Percentiles rank a stretch among this genome's conserved stretches.
Conservation (phyloP, 768 basidiomycete species). For the Hygrocybe coccinea region DNA sequence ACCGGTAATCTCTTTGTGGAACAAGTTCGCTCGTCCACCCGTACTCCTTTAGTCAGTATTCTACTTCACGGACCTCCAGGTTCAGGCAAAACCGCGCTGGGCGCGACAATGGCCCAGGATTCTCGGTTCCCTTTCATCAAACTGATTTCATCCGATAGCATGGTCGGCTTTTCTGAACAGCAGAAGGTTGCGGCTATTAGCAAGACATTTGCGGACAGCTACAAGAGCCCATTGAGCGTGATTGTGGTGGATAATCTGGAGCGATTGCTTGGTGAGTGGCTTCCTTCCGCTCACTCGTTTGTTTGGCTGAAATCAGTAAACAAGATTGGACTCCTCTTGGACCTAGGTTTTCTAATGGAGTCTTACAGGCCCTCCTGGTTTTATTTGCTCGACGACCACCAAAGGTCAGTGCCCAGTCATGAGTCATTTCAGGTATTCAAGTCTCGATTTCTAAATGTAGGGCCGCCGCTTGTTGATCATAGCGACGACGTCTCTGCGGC, state of each 20-base stretch:
- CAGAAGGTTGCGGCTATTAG: conserved; percentile 89
- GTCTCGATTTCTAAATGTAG: conserved; percentile 35
- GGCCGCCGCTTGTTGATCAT: conserved; percentile 88
- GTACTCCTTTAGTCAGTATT: conserved; percentile 88
- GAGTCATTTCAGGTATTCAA: not conserved
- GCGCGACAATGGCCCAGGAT: conserved; percentile 86
- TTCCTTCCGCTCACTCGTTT: not conserved
- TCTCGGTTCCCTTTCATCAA: conserved; percentile 99
- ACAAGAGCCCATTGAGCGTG: conserved; percentile 95
- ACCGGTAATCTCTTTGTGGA: conserved; percentile 88
- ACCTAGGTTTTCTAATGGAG: conserved; percentile 91
- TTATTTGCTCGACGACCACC: conserved; percentile 86
- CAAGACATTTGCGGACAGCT: conserved; percentile 91
- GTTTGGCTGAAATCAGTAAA: not conserved
- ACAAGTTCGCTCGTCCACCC: conserved; percentile 84
- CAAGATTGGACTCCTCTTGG: conserved; percentile 96
- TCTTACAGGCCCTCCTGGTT: conserved; percentile 86
- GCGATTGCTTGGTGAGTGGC: conserved; percentile 72
- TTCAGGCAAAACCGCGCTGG: conserved; percentile 92
- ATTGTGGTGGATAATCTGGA: conserved; percentile 95
- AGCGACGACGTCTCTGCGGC: conserved; percentile 85
- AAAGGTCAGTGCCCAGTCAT: conserved; percentile 54
- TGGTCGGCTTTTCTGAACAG: conserved; percentile 92
- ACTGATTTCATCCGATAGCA: conserved; percentile 88
- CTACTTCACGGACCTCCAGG: conserved; percentile 87